Evolutionary conservation across 169 alveolate genomes (phyloP).

Genomic region (Cryptosporidium parvum): DNA sequence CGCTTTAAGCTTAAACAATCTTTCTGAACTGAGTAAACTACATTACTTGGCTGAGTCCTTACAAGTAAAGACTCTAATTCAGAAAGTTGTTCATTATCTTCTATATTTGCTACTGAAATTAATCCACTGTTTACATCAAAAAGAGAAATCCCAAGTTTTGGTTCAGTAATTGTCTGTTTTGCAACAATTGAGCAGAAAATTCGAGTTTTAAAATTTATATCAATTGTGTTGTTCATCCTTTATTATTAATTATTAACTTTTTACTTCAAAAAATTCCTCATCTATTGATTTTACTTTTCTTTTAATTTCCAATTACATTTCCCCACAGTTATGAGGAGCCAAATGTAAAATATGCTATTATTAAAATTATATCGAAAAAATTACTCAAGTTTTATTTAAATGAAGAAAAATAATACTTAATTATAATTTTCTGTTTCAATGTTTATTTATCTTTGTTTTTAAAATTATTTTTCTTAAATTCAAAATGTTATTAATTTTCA

Average conservation of each 20-base stretch:
- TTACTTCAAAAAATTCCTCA: not conserved
- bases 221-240: not conserved
- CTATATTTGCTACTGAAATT: conserved; percentile 21
- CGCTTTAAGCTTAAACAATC: conserved; percentile 16
- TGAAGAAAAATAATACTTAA: not conserved
- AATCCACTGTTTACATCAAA: conserved; percentile 26
- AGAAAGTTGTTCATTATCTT: conserved; percentile 68
- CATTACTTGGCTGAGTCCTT: conserved; percentile 22
- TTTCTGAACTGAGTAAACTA: conserved; percentile 38
- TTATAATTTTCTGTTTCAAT: too few species aligned
- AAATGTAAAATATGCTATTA: not conserved
- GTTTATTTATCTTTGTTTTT: too few species aligned
- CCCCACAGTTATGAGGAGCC: conserved; percentile 62
- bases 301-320: not conserved
- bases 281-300: not conserved
- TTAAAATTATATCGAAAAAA: not conserved
- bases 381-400: not conserved
- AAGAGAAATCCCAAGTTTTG: conserved; percentile 40
- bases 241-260: not conserved
- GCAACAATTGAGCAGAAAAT: conserved; percentile 41
- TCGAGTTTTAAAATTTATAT: conserved; percentile 14
- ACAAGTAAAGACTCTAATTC: conserved; percentile 57
- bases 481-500: too few species aligned
- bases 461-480: too few species aligned
- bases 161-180: conserved; percentile 32